Evolutionary conservation across 257 asterid genomes (phyloP), one percentile per base, ranked within the genome.

Genomic region (Paraleonurus japonicus): DNA sequence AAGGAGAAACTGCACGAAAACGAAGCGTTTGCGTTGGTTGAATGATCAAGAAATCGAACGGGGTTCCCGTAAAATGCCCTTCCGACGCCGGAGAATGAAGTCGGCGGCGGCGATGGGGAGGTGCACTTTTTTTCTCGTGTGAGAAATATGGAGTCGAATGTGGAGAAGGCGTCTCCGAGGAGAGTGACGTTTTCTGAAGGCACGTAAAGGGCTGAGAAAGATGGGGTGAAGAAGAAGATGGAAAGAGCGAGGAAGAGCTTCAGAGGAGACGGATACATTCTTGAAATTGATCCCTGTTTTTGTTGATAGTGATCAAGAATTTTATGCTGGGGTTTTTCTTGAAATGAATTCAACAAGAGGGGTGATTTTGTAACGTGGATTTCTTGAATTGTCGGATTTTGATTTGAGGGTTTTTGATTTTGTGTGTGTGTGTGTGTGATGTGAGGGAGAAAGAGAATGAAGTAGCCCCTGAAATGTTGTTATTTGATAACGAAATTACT

Each of bases 1-100:
- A 92, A 92, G 15, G 98, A 81, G 87, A 92, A 89, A 67, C 79
- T 81, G 69, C 80, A 75, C 50, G 85, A 80, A 74, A 92, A 92
- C 4, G 96, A 92, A 26, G 85, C 86, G 2, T 92, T 75, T 61
- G 76, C 65, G n/a, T 85, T 85, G 28, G 87, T 30, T 1, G 81
- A 72, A 13, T 79, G 67, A 47, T 86, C 92, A 22, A 88, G 88
- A 74, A 92, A 92, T 0, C 89, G 88, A 59, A 89, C 61, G 1
- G 96, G 92, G 75, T 75, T 70, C 13, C 61, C 60, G 71, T 83
- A 86, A 72, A 87, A 85, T 5, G 88, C 95, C 78, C 95, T 70
- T 37, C 96, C 95, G 20, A 82, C 71, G 71, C 81, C 81, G 43
- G 82, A 78, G 17, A 66, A n/a, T 5, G 77, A 39, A 15, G 87